Base-by-base conservation (phyloP, 768 basidiomycete genomes). In the Ramaria rubella region DNA sequence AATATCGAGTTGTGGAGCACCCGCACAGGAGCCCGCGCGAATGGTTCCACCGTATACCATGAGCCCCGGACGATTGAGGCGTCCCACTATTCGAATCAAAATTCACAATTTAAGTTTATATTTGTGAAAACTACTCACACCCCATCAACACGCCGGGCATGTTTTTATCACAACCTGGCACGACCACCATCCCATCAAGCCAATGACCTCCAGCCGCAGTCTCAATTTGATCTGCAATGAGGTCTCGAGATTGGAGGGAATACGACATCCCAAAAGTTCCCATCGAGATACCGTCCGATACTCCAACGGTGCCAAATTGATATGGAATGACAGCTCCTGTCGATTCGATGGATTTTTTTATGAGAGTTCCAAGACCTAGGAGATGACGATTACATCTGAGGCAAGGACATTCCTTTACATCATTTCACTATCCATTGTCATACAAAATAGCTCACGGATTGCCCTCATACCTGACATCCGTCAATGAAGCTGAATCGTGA, bases 61-160 rank as follows among this genome's bases (percentile, higher is more conserved):
- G 52, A 98, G 63, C 60, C 94, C 91, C 17, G 96, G 96, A 40
- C 96, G 83, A 74, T 99, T 97, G 58, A 99, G 75, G 40, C 96
- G 81, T 49, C 95, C 96, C 52, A 99, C 90, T 93, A 62, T 3
- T 5, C 15, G 40, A 24, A 42, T 38, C 45, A 36, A 15, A 26
- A 45, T 17, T 33, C 45, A 30, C 14, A 53, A 38, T 53, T 40
- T 33, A 36, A 48, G 29, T 8, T 17, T 9, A 59, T 23, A 59
- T 5, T 24, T n/a, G 53, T 29, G 50, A 21, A 49, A 52, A 49
- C 12, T 26, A 82, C 89, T 73, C 65, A 92, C 90, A 82, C 48
- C 93, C 96, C 81, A 99, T 99, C 64, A 97, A 77, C 34, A 96
- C 94, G 59, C 96, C 96, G n/a, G 96, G 96, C 95, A 99, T 98